Conservation (phyloP, 306 rosid genomes). For the Coriaria nepalensis region DNA sequence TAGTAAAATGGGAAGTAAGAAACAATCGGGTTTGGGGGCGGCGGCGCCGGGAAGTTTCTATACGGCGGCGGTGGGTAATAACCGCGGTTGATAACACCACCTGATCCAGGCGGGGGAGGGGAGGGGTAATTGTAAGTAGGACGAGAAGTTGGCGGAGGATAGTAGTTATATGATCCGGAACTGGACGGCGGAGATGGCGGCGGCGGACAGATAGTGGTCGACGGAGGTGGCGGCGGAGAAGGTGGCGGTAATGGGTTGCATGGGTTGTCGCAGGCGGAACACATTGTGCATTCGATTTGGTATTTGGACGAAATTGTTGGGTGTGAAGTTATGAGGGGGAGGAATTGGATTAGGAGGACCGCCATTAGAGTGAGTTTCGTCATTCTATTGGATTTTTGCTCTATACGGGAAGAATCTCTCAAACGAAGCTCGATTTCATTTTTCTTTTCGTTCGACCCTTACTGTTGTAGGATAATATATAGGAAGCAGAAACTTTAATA, state of each 20-base stretch:
- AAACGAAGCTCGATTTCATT: too few relatives aligned
- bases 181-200: conserved; percentile 50
- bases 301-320: neutral
- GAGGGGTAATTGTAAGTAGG: conserved; percentile 27
- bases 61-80: conserved; percentile 56
- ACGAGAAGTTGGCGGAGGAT: conserved; percentile 68
- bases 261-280: conserved; percentile 71
- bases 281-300: conserved; percentile 93
- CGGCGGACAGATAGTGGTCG: conserved; percentile 31
- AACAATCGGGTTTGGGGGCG: conserved; percentile 94
- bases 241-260: conserved; percentile 43
- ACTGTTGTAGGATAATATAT: too few relatives aligned
- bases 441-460: too few relatives aligned
- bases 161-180: conserved; percentile 33
- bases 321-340: too few relatives aligned
- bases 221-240: conserved; percentile 12
- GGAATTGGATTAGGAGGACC: too few relatives aligned
- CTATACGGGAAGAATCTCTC: too few relatives aligned
- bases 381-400: too few relatives aligned
- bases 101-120: conserved; percentile 26
- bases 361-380: too few relatives aligned
- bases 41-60: conserved; percentile 50
- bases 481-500: too few relatives aligned
- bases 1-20: conserved; percentile 83
- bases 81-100: conserved; percentile 21